Percentiles rank a stretch among this genome's conserved stretches.
phyloP scores from a whole-genome alignment of 2,329 filamentous ascomycete genomes.

The Pseudomassariella vexata region DNA sequence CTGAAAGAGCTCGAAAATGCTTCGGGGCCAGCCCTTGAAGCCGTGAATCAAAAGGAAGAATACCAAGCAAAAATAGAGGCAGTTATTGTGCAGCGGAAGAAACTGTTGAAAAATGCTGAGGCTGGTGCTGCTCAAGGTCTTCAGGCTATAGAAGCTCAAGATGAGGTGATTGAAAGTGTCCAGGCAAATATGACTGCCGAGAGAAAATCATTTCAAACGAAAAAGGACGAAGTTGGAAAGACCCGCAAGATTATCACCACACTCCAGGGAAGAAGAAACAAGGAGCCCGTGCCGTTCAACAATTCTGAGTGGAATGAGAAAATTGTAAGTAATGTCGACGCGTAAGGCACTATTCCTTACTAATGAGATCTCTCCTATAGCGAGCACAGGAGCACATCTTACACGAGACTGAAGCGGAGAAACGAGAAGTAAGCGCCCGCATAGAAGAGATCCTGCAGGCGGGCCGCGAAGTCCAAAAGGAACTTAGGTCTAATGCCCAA shows the following conservation, averaged over 20 bases:
- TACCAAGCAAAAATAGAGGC: constrained; percentile 57
- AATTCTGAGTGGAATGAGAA: constrained; percentile 63
- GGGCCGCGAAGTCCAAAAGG: constrained; percentile 33
- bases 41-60: constrained; percentile 62
- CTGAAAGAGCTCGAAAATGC: constrained; percentile 53
- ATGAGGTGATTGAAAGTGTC: constrained; percentile 38
- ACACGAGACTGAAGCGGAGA: constrained; percentile 44
- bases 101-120: constrained; percentile 49
- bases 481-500: constrained; percentile 31
- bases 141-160: constrained; percentile 23
- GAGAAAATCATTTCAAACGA: constrained; percentile 39
- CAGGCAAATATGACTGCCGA: constrained; percentile 44
- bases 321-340: constrained; percentile 48
- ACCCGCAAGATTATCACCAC: constrained; percentile 53
- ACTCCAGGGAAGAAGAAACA: constrained; percentile 58
- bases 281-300: constrained; percentile 63
- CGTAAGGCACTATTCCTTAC: neutral
- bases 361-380: constrained; percentile 29
- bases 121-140: constrained; percentile 38
- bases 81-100: constrained; percentile 49
- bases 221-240: constrained; percentile 30
- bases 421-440: constrained; percentile 26
- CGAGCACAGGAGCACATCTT: constrained; percentile 53
- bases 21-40: constrained; percentile 61
- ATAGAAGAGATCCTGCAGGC: constrained; percentile 33